phyloP scores from a whole-genome alignment of 768 basidiomycete genomes.

The Botryobasidium botryosum region DNA sequence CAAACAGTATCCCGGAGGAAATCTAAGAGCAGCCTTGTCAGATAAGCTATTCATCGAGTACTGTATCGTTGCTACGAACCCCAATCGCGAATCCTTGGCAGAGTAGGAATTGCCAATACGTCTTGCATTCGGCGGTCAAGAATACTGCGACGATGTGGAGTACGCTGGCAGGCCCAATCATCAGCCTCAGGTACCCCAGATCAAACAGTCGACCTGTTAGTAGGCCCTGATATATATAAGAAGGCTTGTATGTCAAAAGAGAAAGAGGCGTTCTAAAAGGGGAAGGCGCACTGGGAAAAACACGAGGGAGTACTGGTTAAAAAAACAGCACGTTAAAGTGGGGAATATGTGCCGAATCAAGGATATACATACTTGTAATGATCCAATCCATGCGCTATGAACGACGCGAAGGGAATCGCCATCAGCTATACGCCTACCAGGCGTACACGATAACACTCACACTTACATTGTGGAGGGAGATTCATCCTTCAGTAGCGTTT shows the following conservation, averaged over 20 bases:
- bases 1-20: constrained; percentile 6
- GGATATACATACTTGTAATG: constrained; percentile 3
- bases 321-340: neutral
- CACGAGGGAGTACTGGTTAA: constrained; percentile 8
- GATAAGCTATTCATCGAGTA: neutral
- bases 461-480: constrained; percentile 8
- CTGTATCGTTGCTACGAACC: neutral
- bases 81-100: constrained; percentile 8
- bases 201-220: constrained; percentile 2
- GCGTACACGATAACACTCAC: neutral
- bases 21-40: neutral
- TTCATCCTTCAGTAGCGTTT: neutral
- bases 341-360: neutral
- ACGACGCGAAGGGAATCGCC: neutral
- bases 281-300: constrained; percentile 5
- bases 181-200: constrained; percentile 2
- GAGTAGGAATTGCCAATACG: constrained; percentile 8
- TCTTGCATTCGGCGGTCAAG: constrained; percentile 9
- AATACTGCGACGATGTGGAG: neutral
- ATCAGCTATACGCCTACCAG: neutral
- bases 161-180: neutral
- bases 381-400: constrained; percentile 8
- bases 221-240: constrained; percentile 2
- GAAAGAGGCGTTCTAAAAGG: neutral
- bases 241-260: neutral